Base-by-base conservation (phyloP, 2,329 filamentous ascomycete species). In the Emydomyces testavorans region DNA sequence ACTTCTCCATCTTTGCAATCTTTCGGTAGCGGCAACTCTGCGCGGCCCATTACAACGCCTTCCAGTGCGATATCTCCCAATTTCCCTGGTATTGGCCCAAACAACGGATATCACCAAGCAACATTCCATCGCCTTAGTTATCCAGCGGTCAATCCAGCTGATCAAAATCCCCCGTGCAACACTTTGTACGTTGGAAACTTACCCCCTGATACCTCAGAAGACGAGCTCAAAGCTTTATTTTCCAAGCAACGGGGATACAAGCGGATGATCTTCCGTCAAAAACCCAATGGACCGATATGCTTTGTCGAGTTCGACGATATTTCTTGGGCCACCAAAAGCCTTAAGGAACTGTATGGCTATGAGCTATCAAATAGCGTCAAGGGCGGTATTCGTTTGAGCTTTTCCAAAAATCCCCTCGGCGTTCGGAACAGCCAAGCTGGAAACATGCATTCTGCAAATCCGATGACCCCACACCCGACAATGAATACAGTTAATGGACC, bases 251-350 rank as follows among this genome's bases (percentile, higher is more conserved):
- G 89, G 40, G 92, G 92, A 2, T 98, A 95, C 71, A 96, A 94
- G 69, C 78, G 92, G 23, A 79, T 98, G 6, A 94, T 88, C 62
- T 94, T 95, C 73, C 79, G 90, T 28, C 93, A 88, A 46, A 96
- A 96, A 71, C 79, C 85, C 55, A 94, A 95, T 57, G 90, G 90
- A 0, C 90, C 90, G 1, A 96, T 96, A 89, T 96, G 92, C 63
- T 96, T 96, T 65, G 92, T 98, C 31, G 92, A 98, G 65, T 98
- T 96, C 57, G 90, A 96, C 60, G 89, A 95, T 58, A 76, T 94
- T 8, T 84, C 85, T 1, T 90, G 87, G 60, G 90, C 92, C 0
- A 95, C 90, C 35, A 94, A 92, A 66, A 83, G 89, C 1, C 74
- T 96, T 2, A 80, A 89, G 54, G 87, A 95, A 49, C 74, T 96